Evolutionary conservation across 352 stramenopile genomes (phyloP).

Genomic region (Aphanomyces stellatus): DNA sequence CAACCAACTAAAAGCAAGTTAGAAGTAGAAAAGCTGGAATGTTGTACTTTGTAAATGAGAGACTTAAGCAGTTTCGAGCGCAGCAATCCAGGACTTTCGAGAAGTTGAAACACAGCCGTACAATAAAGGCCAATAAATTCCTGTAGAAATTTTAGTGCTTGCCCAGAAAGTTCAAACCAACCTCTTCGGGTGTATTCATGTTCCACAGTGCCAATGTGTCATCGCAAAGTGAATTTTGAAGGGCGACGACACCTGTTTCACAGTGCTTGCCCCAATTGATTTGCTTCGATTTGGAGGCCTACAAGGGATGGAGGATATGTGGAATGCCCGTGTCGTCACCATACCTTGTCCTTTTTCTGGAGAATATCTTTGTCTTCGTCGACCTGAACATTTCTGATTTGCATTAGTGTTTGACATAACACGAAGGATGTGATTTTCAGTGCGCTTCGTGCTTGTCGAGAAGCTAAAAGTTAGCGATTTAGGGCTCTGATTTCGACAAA

Average conservation of each 20-base stretch:
- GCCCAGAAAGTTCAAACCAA: slow-evolving; percentile 20
- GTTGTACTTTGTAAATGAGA: slow-evolving; percentile 53
- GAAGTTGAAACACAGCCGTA: slow-evolving; percentile 51
- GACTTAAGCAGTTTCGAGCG: slow-evolving; percentile 50
- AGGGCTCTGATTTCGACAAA: background rate
- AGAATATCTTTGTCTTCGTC: slow-evolving; percentile 40
- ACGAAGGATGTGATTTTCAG: slow-evolving; percentile 49
- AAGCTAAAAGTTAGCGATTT: background rate
- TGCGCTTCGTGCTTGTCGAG: slow-evolving; percentile 6
- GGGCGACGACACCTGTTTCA: slow-evolving; percentile 43
- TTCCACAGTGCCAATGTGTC: slow-evolving; percentile 50
- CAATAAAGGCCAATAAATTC: slow-evolving; percentile 72
- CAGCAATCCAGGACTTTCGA: slow-evolving; percentile 54
- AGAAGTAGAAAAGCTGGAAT: background rate
- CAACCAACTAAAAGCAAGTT: slow-evolving; percentile 51
- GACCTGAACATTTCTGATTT: slow-evolving; percentile 57
- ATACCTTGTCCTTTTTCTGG: background rate
- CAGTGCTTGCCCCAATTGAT: slow-evolving; percentile 60
- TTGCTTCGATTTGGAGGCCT: slow-evolving; percentile 24
- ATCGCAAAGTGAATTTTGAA: slow-evolving; percentile 52
- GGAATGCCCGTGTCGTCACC: too few relatives aligned
- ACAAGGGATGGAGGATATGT: background rate
- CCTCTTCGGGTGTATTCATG: slow-evolving; percentile 73
- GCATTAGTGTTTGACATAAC: slow-evolving; percentile 38
- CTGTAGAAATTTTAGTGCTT: slow-evolving; percentile 20